phyloP scores from a whole-genome alignment of 352 stramenopile genomes.

The Globisporangium lucens region DNA sequence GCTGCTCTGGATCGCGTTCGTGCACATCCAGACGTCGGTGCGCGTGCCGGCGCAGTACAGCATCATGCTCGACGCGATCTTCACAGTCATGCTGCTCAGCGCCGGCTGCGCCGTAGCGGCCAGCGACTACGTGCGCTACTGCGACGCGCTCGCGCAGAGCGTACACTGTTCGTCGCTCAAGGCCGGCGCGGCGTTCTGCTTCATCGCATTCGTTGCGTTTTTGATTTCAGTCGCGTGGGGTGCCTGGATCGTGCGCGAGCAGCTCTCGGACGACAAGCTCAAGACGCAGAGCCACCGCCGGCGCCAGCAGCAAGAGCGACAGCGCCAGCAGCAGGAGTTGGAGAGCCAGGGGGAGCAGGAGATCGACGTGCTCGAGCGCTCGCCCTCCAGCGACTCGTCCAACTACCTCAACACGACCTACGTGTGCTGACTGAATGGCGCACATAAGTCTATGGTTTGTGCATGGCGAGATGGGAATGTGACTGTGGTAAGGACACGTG shows the following conservation, averaged over 20 bases:
- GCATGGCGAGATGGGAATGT: background rate
- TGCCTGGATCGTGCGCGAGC: slow-evolving; percentile 35
- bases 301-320: background rate
- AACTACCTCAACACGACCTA: slow-evolving; percentile 18
- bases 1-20: slow-evolving; percentile 44
- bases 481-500: background rate
- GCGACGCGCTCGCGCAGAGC: slow-evolving; percentile 30
- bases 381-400: slow-evolving; percentile 18
- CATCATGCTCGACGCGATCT: slow-evolving; percentile 52
- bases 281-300: background rate
- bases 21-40: slow-evolving; percentile 29
- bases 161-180: slow-evolving; percentile 53
- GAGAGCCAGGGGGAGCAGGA: background rate
- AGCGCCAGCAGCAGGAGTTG: background rate
- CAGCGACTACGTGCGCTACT: slow-evolving; percentile 71
- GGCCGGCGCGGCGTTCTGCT: slow-evolving; percentile 44
- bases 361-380: slow-evolving; percentile 21
- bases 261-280: slow-evolving; percentile 10
- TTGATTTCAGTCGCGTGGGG: slow-evolving; percentile 57
- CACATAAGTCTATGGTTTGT: background rate
- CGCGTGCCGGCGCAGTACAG: slow-evolving; percentile 39
- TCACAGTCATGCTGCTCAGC: slow-evolving; percentile 72
- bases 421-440: slow-evolving; percentile 11
- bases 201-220: slow-evolving; percentile 61
- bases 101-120: slow-evolving; percentile 53